Percentiles rank a stretch among this genome's conserved stretches.
These are phyloP conservation scores for Paramecium primaurelia DNA, from an alignment of 73 alveolate genomes.

Conservation along the genomic window DNA sequence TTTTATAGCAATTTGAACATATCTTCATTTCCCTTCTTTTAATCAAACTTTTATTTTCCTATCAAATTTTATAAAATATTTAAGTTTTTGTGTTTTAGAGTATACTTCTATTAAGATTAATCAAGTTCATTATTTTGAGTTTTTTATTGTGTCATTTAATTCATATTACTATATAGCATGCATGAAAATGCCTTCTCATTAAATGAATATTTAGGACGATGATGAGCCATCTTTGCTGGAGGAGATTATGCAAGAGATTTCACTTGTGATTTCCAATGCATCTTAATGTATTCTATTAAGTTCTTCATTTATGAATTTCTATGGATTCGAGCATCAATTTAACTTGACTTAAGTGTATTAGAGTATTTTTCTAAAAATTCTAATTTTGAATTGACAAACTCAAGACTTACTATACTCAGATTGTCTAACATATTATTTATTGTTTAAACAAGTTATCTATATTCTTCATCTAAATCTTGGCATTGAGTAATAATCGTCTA, in stretches of 20 bases:
- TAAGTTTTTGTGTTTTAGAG: not conserved
- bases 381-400: constrained; percentile 34
- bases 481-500: not conserved
- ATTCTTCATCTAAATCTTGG: not conserved
- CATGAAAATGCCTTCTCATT: not conserved
- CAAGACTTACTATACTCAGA: constrained; percentile 14
- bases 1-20: not conserved
- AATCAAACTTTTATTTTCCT: not conserved
- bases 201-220: constrained; percentile 23
- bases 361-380: constrained; percentile 9
- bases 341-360: not conserved
- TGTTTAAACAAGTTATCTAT: not conserved
- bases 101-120: not conserved
- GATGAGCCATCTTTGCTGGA: not conserved
- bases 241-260: constrained; percentile 27
- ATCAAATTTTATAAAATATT: not conserved
- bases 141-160: not conserved
- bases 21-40: not conserved
- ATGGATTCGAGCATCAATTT: constrained; percentile 29
- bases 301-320: constrained; percentile 35
- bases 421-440: not conserved
- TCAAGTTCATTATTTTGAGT: not conserved
- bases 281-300: constrained; percentile 6
- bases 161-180: not conserved
- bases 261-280: not conserved